Evolutionary conservation across 768 basidiomycete species (phyloP), one percentile per base, ranked within the genome.

Genomic region (Xerocomellus amylosporus): DNA sequence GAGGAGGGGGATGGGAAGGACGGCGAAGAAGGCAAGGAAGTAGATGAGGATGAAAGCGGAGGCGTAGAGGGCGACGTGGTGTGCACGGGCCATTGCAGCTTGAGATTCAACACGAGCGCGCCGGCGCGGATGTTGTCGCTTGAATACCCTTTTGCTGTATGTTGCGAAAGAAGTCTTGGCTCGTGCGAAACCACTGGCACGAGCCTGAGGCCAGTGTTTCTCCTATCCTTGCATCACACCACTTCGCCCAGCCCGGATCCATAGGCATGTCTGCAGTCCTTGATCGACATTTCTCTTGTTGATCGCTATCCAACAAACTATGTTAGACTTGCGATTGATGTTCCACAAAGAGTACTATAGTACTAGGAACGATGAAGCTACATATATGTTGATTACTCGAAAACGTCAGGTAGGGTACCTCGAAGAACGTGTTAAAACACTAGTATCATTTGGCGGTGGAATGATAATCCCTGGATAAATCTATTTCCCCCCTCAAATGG

Each of bases 401-500:
- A 40, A 30, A 36, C 10, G 19, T 39, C 12, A 3, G 15, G 31
- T 58, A 42, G 33, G 33, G 33, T 46, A 51, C 39, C 7, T n/a
- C 22, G 10, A 40, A 24, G 36, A 26, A 37, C 5, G 15, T 28
- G 41, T 17, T 22, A 51, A 31, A 34, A 34, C 13, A 17, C 28
- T 9, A 48, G 24, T 33, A 17, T 57, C 44, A 69, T 54, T 64
- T 68, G 37, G 28, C 43, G 24, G 58, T 7, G 5, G 66, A 60
- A 46, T 78, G 74, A 68, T 83, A 91, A 64, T 93, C 90, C 58
- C 81, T 82, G 42, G 86, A 85, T 46, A 96, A 71, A 71, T 96
- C 93, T 75, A 97, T 88, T 63, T 88, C 85, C 19, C 85, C 88
- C 65, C 83, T 89, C 69, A 94, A 72, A 75, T 96, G 93, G 4